Conservation (phyloP, 2,329 filamentous ascomycete species). For the Penicillium sp. region DNA sequence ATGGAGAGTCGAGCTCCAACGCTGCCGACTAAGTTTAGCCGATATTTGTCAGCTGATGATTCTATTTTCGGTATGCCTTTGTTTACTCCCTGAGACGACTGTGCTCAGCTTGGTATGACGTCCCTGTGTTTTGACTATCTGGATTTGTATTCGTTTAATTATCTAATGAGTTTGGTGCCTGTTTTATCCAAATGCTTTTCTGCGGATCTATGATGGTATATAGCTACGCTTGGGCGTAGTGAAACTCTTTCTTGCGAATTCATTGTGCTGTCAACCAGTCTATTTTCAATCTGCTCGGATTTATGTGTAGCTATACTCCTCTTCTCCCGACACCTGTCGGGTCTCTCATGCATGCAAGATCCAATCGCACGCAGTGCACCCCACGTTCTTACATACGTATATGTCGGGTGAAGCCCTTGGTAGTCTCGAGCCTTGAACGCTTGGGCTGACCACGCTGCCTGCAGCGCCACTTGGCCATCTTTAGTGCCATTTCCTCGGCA, state of each 20-base stretch:
- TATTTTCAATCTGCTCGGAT: neutral
- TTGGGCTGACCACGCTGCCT: no score
- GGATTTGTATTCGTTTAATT: neutral
- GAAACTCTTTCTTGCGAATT: neutral
- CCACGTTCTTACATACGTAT: neutral
- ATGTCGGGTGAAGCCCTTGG: neutral
- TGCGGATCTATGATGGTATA: neutral
- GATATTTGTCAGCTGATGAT: neutral
- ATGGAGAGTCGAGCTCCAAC: slow-evolving; percentile 22
- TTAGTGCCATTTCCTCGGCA: no score
- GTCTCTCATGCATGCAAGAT: neutral
- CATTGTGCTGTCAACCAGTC: neutral
- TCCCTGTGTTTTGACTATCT: neutral
- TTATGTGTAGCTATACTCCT: neutral
- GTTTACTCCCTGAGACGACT: neutral
- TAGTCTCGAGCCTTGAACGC: no score
- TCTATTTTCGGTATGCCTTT: neutral
- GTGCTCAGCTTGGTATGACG: neutral
- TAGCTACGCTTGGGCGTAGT: neutral
- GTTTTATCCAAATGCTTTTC: neutral
- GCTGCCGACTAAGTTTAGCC: slow-evolving; percentile 10
- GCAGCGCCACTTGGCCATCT: no score
- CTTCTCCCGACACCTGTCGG: neutral
- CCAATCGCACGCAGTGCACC: no score
- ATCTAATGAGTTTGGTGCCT: neutral